Conservation (phyloP, 345 rosid species). For the Pistacia atlantica region DNA sequence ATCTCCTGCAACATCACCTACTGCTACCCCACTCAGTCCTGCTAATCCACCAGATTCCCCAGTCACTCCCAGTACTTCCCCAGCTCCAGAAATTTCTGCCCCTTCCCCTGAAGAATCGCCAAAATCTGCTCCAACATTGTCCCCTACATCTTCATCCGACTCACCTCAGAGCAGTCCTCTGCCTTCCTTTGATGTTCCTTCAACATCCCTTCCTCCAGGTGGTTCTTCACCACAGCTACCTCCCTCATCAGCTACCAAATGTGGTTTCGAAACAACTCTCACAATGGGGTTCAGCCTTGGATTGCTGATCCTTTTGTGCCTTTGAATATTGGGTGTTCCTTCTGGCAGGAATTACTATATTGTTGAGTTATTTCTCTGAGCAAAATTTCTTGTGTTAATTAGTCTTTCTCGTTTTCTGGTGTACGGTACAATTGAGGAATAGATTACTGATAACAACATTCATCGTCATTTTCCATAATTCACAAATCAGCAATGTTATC, state of each 20-base stretch:
- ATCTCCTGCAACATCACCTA: constrained; percentile 29
- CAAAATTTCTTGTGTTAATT: neutral
- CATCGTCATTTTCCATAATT: neutral
- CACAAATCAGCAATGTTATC: neutral
- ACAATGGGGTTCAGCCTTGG: constrained; percentile 13
- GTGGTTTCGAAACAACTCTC: constrained; percentile 17
- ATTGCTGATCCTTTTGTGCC: constrained; percentile 18
- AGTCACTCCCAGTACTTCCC: constrained; percentile 7
- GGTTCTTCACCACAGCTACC: constrained; percentile 16
- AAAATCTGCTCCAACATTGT: neutral
- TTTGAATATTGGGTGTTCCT: constrained; percentile 6
- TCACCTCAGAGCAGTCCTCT: constrained; percentile 22
- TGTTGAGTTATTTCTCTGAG: constrained; percentile 13
- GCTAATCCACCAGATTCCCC: constrained; percentile 25
- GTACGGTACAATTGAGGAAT: neutral
- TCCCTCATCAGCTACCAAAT: constrained; percentile 35
- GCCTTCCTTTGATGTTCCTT: constrained; percentile 18
- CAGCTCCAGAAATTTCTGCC: constrained; percentile 19
- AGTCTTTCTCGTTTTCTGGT: neutral
- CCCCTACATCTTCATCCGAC: constrained; percentile 14
- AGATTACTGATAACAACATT: constrained; percentile 1
- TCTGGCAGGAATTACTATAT: neutral
- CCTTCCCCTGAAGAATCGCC: constrained; percentile 24
- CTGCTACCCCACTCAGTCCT: constrained; percentile 7
- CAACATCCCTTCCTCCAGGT: constrained; percentile 19